These are phyloP conservation scores for Deinandra increscens DNA, from an alignment of 129 eudicot genomes.

Conservation along the genomic window DNA sequence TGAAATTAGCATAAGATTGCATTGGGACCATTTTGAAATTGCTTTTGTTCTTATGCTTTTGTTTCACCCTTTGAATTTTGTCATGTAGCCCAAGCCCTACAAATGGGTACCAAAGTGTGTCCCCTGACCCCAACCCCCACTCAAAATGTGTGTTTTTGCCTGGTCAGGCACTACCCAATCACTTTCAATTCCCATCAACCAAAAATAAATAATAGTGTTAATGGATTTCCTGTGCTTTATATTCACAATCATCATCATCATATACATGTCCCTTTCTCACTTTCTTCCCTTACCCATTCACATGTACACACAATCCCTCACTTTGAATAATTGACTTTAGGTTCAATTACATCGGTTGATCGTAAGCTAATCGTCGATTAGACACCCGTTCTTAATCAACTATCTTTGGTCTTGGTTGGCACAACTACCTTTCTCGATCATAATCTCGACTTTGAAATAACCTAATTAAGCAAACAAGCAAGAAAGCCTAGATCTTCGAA, in stretches of 20 bases:
- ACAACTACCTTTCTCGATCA: too few relatives aligned
- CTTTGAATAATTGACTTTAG: background rate
- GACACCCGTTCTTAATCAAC: background rate
- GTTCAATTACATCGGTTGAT: background rate
- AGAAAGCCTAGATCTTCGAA: too few relatives aligned
- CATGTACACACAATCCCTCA: conserved; percentile 12
- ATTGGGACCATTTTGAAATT: conserved; percentile 39
- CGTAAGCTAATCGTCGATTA: background rate
- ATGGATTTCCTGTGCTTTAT: conserved; percentile 26
- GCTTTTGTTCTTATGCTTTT: conserved; percentile 14
- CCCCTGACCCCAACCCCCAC: conserved; percentile 30
- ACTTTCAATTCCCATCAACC: conserved; percentile 26
- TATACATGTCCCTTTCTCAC: conserved; percentile 19
- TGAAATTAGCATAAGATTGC: conserved; percentile 39
- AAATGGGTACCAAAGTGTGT: conserved; percentile 19
- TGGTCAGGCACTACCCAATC: conserved; percentile 39
- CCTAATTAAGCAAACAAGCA: too few relatives aligned
- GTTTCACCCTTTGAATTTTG: conserved; percentile 36
- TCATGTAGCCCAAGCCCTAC: conserved; percentile 36
- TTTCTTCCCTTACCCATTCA: conserved; percentile 25
- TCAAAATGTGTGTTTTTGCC: conserved; percentile 33
- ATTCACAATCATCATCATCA: conserved; percentile 36
- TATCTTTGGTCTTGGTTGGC: background rate
- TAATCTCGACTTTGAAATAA: too few relatives aligned
- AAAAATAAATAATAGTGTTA: conserved; percentile 9